phyloP scores from a whole-genome alignment of 441 rosid species.

The Croton setiger region DNA sequence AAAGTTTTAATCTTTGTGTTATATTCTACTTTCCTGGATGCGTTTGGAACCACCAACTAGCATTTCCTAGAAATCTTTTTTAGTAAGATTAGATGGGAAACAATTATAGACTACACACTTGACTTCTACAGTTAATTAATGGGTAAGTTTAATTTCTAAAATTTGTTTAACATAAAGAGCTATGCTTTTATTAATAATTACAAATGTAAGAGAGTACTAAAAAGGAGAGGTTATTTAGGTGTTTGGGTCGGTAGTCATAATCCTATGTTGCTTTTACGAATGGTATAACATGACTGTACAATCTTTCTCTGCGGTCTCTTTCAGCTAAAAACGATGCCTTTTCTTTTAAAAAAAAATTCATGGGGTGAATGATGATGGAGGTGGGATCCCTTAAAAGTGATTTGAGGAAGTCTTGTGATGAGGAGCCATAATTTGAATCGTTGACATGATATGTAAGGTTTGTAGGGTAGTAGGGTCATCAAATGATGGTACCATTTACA shows the following conservation, averaged over 20 bases:
- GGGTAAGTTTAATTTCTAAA: too few species aligned
- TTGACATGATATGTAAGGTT: conserved; percentile 22
- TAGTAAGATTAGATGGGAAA: not conserved
- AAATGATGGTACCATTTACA: not conserved
- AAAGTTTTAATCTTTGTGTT: not conserved
- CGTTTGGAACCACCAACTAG: not conserved
- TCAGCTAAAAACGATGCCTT: conserved; percentile 3
- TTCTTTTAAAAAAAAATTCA: not conserved
- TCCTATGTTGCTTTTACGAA: conserved; percentile 13
- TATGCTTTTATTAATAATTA: too few species aligned
- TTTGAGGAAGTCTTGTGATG: conserved; percentile 23
- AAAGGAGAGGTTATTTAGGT: not conserved
- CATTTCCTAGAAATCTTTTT: not conserved
- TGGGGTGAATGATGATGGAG: conserved; percentile 1
- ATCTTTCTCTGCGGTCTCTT: not conserved
- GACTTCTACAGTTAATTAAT: too few species aligned
- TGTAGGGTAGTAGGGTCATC: conserved; percentile 25
- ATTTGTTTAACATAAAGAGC: too few species aligned
- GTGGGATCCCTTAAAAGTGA: conserved; percentile 36
- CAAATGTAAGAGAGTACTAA: not conserved
- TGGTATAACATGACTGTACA: not conserved
- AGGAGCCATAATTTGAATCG: conserved; percentile 26
- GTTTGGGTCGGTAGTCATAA: conserved; percentile 20
- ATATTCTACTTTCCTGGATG: not conserved
- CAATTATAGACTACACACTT: too few species aligned